Evolutionary conservation across 306 rosid genomes (phyloP), one percentile per base, ranked within the genome.

Genomic region (Astragalus membranaceus): DNA sequence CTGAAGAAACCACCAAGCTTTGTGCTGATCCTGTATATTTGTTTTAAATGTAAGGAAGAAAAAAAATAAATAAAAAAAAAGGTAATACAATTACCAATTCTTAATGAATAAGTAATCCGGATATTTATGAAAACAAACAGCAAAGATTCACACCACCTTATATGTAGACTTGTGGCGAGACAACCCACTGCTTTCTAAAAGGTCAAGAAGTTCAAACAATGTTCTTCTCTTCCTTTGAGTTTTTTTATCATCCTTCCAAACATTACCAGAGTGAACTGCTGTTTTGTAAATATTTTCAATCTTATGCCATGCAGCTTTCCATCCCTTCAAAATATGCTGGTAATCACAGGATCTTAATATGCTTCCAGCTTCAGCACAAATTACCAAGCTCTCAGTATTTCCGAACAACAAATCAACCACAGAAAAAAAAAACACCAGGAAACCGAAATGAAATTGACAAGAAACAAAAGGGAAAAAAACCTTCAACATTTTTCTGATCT

Each of bases 1-100:
- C 75, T 78, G 75, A 77, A 90, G 86, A 77, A 93, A 93, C 98
- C 98, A 93, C 98, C 97, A 93, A 52, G 87, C 78, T 53, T 85
- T 84, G 59, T 57, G 70, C 59, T 85, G 77, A 69, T 77, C 94
- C 98, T 93, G 78, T 54, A 56, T 30, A 46, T 42, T 50, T n/a
- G n/a, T 39, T 48, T 10, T 46, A 42, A 26, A 63, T 39, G 5
- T 56, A n/a, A 11, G 37, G n/a, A 1, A 26, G n/a, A 7, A 32
- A 20, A 26, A 26, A 1, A 26, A 26, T 23, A 5, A 8, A n/a
- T 64, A 20, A 7, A 14, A 23, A 29, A 59, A 1, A n/a, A 2
- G 10, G 3, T 39, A 54, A 15, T 8, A 26, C 10, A 49, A 0
- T 54, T 32, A 62, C 70, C 47, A 41, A 56, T 1, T 47, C 30